Evolutionary conservation across 2,329 filamentous ascomycete genomes (phyloP).

Genomic region (Claviceps purpurea): DNA sequence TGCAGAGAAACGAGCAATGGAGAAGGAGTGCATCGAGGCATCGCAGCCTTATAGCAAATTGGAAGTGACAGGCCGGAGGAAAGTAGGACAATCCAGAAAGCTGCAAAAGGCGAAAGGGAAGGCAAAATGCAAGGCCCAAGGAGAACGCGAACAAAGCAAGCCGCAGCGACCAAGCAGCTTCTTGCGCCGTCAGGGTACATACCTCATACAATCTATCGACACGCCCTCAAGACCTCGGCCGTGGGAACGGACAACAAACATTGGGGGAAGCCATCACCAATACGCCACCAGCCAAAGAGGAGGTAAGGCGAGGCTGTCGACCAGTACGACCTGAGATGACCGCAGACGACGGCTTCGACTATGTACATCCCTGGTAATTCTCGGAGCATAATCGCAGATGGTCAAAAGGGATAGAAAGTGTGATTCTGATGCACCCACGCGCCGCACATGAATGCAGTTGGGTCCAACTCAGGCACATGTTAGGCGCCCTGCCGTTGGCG

Average conservation of each 20-base stretch:
- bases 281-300: neutral
- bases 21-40: conserved; percentile 25
- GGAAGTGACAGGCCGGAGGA: conserved; percentile 5
- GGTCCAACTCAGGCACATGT: too few species aligned
- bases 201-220: neutral
- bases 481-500: neutral
- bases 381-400: too few species aligned
- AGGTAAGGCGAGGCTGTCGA: neutral
- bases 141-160: neutral
- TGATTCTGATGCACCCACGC: too few species aligned
- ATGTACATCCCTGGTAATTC: too few species aligned
- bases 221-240: conserved; percentile 1
- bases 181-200: neutral
- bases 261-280: neutral
- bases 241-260: neutral
- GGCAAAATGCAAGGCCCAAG: too few species aligned
- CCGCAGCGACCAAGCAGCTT: neutral
- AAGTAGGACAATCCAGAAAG: neutral
- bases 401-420: too few species aligned
- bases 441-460: too few species aligned
- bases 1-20: conserved; percentile 13
- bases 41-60: conserved; percentile 39
- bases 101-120: neutral
- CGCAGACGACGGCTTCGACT: too few species aligned
- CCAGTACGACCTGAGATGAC: too few species aligned